Evolutionary conservation across 257 asterid genomes (phyloP), one percentile per base, ranked within the genome.

Genomic region (Penstemon barbatus): DNA sequence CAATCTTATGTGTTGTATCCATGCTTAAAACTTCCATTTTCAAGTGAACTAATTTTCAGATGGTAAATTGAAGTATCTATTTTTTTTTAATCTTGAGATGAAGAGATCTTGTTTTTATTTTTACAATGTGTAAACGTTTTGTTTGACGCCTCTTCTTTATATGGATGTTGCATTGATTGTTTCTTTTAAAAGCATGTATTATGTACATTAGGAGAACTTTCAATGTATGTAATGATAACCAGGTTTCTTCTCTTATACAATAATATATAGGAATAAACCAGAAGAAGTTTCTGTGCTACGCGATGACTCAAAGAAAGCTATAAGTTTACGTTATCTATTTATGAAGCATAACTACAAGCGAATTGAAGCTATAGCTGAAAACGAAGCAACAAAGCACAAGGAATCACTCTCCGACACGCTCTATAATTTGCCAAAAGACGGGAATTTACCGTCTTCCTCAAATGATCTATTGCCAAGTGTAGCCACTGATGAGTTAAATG

Each of bases 211-310:
- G 33, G 33, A 2, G 33, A 25, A 56, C 68, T 75, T 56, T 75
- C 84, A 89, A 81, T 68, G 68, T 61, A 66, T 73, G 54, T 57
- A 60, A 55, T 46, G 63, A 61, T 63, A 75, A 45, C 55, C 70
- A 62, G 77, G 73, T 59, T 55, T 51, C 37, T 54, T 75, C 57
- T 80, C 81, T 6, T 77, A 61, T 69, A 63, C 65, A 57, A 40
- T 69, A 19, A 66, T 44, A 43, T 59, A 61, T 38, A 77, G 59
- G 57, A 77, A 74, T 50, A 65, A 62, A 71, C 65, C 71, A 70
- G 81, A 74, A 48, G 74, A 56, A 37, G 41, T 57, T 54, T 61
- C 42, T 42, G 52, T 25, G 44, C n/a, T 43, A 7, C 25, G 10
- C 53, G 41, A 63, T 42, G 63, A 54, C 56, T 41, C 71, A 52